phyloP scores from a whole-genome alignment of 148 eudicot genomes.

The Rhododendron ovatum region DNA sequence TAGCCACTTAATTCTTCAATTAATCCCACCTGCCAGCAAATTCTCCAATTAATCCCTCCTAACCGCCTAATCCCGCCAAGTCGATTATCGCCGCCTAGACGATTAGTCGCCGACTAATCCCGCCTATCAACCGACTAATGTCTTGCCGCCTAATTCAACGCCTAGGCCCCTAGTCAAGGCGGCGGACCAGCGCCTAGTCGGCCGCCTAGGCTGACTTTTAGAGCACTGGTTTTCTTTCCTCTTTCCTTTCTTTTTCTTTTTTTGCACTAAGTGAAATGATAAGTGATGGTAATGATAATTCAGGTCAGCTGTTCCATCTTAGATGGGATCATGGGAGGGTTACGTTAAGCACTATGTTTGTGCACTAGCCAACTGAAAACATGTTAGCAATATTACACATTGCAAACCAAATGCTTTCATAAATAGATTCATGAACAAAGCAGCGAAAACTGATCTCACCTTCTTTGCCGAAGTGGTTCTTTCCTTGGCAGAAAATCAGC shows the following conservation, averaged over 20 bases:
- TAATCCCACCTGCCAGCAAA: background rate
- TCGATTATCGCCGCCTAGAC: too few relatives aligned
- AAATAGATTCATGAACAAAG: background rate
- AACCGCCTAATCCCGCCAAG: background rate
- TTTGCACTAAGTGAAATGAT: background rate
- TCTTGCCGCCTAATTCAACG: too few relatives aligned
- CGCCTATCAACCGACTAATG: background rate
- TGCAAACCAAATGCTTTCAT: background rate
- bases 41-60: background rate
- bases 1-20: too few relatives aligned
- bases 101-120: background rate
- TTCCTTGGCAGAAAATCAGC: constrained; percentile 96
- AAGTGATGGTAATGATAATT: background rate
- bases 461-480: constrained; percentile 84
- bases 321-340: background rate
- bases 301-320: background rate
- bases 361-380: background rate
- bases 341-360: background rate
- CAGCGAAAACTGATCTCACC: constrained; percentile 33
- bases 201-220: too few relatives aligned
- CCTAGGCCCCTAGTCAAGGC: too few relatives aligned
- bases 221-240: too few relatives aligned
- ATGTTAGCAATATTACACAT: background rate
- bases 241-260: too few relatives aligned
- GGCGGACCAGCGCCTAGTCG: too few relatives aligned